Percentiles rank a stretch among this genome's conserved stretches.
Conservation (phyloP, 2,329 filamentous ascomycete genomes). For the Orbilia ellipsospora region DNA sequence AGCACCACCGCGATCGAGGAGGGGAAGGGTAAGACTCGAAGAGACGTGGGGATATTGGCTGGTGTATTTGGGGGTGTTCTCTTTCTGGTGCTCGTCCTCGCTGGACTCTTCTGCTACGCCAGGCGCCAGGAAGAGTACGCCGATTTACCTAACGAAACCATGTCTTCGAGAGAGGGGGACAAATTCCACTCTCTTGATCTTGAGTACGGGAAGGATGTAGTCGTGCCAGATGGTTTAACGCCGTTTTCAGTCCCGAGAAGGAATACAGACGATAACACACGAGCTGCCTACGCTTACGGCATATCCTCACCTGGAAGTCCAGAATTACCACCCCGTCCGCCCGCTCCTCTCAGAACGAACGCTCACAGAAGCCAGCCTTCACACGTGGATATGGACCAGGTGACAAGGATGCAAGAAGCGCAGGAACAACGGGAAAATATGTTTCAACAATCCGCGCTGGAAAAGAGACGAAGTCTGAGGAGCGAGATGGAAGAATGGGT, state of each 20-base stretch:
- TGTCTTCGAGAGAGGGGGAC: background rate
- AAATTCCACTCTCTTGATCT: constrained; percentile 49
- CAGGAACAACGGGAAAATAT: constrained; percentile 38
- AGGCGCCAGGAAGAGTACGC: constrained; percentile 37
- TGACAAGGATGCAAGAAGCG: constrained; percentile 23
- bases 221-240: constrained; percentile 5
- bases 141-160: constrained; percentile 28
- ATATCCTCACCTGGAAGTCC: constrained; percentile 18
- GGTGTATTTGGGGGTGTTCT: constrained; percentile 51
- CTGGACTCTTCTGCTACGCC: constrained; percentile 56
- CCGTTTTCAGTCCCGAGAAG: constrained; percentile 1
- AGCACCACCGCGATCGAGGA: constrained; percentile 32
- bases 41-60: constrained; percentile 53
- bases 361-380: constrained; percentile 18
- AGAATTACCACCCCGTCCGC: constrained; percentile 42
- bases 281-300: background rate
- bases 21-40: constrained; percentile 10
- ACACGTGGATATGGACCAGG: constrained; percentile 32
- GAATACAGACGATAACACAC: background rate
- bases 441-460: constrained; percentile 23
- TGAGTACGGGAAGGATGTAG: constrained; percentile 38
- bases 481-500: constrained; percentile 53
- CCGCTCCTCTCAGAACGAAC: constrained; percentile 21
- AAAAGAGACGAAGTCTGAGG: constrained; percentile 39
- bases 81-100: constrained; percentile 28